A percentile compares a stretch with the other conserved stretches of the same genome.
Conservation (phyloP, 768 basidiomycete genomes). For the Collybia sordida region DNA sequence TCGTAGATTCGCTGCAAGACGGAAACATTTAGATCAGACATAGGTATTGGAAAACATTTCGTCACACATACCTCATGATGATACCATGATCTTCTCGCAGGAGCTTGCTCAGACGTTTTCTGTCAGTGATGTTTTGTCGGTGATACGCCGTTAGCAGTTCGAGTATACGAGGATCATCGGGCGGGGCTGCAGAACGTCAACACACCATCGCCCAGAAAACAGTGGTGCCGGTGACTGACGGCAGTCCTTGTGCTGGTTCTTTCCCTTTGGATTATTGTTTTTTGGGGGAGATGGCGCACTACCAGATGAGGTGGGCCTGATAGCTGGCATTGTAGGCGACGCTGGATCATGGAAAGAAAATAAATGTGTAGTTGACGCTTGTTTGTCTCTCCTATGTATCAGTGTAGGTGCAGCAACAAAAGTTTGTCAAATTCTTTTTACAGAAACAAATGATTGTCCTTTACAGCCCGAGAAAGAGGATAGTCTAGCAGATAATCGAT, state of each 20-base stretch:
- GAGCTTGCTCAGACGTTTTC: conserved; percentile 7
- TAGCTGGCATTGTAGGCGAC: too few relatives aligned
- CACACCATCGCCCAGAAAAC: not conserved
- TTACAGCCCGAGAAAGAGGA: too few relatives aligned
- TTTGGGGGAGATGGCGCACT: too few relatives aligned
- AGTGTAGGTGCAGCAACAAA: too few relatives aligned
- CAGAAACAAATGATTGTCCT: too few relatives aligned
- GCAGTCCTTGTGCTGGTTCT: conserved; percentile 11
- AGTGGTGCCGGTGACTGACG: conserved; percentile 2
- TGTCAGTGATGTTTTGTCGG: conserved; percentile 9
- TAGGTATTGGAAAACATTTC: not conserved
- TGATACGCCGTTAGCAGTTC: conserved; percentile 8
- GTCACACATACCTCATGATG: conserved; percentile 23
- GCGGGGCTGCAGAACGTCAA: conserved; percentile 4
- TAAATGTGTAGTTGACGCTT: too few relatives aligned
- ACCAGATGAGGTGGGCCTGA: too few relatives aligned
- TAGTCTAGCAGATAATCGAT: too few relatives aligned
- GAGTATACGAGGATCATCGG: conserved; percentile 7
- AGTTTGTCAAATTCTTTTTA: too few relatives aligned
- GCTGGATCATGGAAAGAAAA: too few relatives aligned
- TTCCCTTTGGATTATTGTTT: conserved; percentile 12
- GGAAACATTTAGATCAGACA: not conserved
- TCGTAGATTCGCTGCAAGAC: conserved; percentile 23
- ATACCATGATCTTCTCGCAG: conserved; percentile 11
- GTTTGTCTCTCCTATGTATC: too few relatives aligned